These are phyloP conservation scores for Conticribra weissflogii DNA, from an alignment of 108 stramenopile species.

Conservation along the genomic window DNA sequence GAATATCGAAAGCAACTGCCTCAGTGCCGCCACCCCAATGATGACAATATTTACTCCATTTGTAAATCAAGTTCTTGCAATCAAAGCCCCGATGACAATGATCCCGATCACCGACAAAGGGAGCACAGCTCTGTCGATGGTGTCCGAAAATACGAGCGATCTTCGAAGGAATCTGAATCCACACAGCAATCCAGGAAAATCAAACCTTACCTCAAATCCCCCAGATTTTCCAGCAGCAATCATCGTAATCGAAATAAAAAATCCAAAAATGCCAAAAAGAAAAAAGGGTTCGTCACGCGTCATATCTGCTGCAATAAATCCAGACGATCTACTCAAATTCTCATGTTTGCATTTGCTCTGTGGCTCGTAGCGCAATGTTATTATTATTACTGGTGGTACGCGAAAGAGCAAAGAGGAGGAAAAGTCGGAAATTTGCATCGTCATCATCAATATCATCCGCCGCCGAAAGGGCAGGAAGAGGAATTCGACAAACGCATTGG, in stretches of 20 bases:
- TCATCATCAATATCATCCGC: not conserved
- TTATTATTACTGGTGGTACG: conserved; percentile 6
- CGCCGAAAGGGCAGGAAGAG: not conserved
- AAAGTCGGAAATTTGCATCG: not conserved
- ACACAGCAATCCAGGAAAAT: no score
- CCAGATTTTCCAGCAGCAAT: not conserved
- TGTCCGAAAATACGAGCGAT: no score
- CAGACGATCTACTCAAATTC: conserved; percentile 27
- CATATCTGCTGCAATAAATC: conserved; percentile 1
- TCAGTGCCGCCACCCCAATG: no score
- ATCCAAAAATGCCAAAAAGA: no score
- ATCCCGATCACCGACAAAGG: not conserved
- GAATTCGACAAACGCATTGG: not conserved
- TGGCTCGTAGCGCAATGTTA: conserved; percentile 38
- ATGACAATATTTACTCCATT: not conserved
- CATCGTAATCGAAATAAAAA: conserved; percentile 1
- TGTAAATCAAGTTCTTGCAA: not conserved
- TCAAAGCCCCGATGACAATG: not conserved
- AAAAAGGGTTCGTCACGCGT: not conserved
- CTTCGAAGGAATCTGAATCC: no score
- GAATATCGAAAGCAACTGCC: not conserved
- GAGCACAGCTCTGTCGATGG: not conserved
- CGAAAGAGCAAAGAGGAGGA: not conserved
- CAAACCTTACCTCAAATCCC: no score
- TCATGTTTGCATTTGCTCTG: conserved; percentile 8